Evolutionary conservation across 768 basidiomycete species (phyloP).

Genomic region (Rhodotorula sphaerocarpa): DNA sequence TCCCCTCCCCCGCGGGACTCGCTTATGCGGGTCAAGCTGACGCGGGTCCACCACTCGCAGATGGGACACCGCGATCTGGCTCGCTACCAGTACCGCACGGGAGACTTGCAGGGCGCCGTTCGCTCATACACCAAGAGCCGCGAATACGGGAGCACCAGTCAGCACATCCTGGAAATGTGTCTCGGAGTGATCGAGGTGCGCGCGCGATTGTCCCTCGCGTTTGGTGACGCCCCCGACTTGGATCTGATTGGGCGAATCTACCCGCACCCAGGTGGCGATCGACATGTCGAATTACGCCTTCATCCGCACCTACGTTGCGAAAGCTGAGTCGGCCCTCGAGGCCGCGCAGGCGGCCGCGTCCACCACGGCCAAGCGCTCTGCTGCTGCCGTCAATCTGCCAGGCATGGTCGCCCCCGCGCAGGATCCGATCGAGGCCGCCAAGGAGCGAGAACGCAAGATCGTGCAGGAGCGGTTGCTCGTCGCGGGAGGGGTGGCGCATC

Average conservation of each 20-base stretch:
- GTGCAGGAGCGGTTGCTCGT: constrained; percentile 72
- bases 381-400: constrained; percentile 34
- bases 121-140: constrained; percentile 83
- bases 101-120: constrained; percentile 63
- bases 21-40: neutral
- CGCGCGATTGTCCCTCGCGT: neutral
- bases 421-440: constrained; percentile 44
- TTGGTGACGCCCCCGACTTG: neutral
- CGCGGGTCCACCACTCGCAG: constrained; percentile 45
- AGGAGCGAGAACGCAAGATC: constrained; percentile 56
- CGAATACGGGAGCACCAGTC: constrained; percentile 82
- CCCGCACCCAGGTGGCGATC: constrained; percentile 58
- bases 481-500: constrained; percentile 65
- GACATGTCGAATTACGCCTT: constrained; percentile 80
- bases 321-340: constrained; percentile 86
- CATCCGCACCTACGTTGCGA: constrained; percentile 84
- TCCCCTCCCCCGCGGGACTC: neutral
- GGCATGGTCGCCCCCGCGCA: constrained; percentile 39
- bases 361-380: constrained; percentile 6
- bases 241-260: constrained; percentile 8
- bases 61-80: constrained; percentile 88
- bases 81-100: constrained; percentile 62
- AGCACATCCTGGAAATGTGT: constrained; percentile 90
- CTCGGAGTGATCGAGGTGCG: constrained; percentile 45
- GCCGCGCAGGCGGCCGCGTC: constrained; percentile 41